A percentile compares a stretch with the other conserved stretches of the same genome.
Evolutionary conservation across 2,329 filamentous ascomycete species (phyloP).

Genomic region (Xylaria sp.): DNA sequence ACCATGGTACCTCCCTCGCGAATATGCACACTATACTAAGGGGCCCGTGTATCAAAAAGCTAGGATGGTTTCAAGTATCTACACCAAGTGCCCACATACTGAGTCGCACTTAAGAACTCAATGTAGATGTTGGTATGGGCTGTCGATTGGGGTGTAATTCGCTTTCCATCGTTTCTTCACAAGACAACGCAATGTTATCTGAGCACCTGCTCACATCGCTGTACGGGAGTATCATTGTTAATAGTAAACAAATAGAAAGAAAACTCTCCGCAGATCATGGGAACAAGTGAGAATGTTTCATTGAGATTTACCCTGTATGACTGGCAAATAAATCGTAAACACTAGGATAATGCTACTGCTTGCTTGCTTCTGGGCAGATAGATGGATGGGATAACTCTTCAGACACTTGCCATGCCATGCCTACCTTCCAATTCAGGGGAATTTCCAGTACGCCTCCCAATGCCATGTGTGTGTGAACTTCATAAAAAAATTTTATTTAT

Average conservation of each 20-base stretch:
- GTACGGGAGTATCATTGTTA: not conserved
- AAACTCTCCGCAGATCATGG: not conserved
- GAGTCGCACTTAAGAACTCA: too few relatives aligned
- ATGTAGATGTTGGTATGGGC: too few relatives aligned
- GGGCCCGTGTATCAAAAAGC: not conserved
- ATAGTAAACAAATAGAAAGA: not conserved
- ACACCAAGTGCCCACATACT: too few relatives aligned
- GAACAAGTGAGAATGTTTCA: not conserved
- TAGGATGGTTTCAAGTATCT: not conserved
- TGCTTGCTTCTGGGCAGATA: not conserved
- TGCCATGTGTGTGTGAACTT: conserved; percentile 32
- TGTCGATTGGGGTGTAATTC: not conserved
- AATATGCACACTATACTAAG: not conserved
- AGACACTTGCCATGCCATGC: conserved; percentile 23
- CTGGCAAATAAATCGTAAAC: conserved; percentile 2
- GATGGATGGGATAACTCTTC: conserved; percentile 21
- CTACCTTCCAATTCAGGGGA: conserved; percentile 30
- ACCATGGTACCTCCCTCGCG: not conserved
- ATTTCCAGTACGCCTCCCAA: conserved; percentile 37
- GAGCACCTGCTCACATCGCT: not conserved
- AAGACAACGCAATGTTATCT: not conserved
- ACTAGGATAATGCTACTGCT: conserved; percentile 6
- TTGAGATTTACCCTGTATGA: conserved; percentile 3
- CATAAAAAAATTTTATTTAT: conserved; percentile 23
- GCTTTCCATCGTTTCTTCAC: not conserved